phyloP scores from a whole-genome alignment of 78 protist genomes.

The Dictyostelium brefeldianum region DNA sequence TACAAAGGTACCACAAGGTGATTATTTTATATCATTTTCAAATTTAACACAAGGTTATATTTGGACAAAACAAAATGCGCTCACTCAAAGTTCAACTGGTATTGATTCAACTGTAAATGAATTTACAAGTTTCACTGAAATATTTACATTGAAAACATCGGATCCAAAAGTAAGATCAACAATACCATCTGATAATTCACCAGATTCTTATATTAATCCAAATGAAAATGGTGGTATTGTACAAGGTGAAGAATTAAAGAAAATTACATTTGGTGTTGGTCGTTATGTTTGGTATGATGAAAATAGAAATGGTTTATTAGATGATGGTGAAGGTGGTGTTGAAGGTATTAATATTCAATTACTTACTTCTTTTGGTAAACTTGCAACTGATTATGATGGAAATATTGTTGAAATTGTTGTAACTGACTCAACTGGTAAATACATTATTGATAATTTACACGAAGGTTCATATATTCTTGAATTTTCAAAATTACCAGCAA shows the following conservation, averaged over 20 bases:
- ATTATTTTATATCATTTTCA: slow-evolving; percentile 4
- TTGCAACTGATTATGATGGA: slow-evolving; percentile 5
- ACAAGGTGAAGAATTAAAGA: background rate
- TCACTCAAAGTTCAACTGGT: background rate
- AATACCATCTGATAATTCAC: background rate
- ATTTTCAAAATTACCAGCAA: slow-evolving; percentile 20
- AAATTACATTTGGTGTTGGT: slow-evolving; percentile 16
- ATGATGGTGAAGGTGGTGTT: slow-evolving; percentile 3
- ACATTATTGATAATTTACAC: slow-evolving; percentile 12
- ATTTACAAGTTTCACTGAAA: background rate
- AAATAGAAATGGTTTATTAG: slow-evolving; percentile 13
- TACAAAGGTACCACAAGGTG: background rate
- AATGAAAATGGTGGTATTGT: slow-evolving; percentile 46
- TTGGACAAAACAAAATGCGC: slow-evolving; percentile 35
- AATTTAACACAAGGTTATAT: slow-evolving; percentile 18
- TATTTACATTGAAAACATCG: background rate
- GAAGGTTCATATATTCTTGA: background rate
- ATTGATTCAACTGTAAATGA: slow-evolving; percentile 1
- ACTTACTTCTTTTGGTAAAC: background rate
- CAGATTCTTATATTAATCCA: slow-evolving; percentile 29
- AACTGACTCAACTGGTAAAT: slow-evolving; percentile 26
- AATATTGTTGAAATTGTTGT: background rate
- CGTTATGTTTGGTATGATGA: slow-evolving; percentile 41
- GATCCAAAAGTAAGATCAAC: background rate
- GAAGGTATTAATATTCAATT: slow-evolving; percentile 11